phyloP scores from a whole-genome alignment of 2,329 filamentous ascomycete species.

The Fusarium nanum region DNA sequence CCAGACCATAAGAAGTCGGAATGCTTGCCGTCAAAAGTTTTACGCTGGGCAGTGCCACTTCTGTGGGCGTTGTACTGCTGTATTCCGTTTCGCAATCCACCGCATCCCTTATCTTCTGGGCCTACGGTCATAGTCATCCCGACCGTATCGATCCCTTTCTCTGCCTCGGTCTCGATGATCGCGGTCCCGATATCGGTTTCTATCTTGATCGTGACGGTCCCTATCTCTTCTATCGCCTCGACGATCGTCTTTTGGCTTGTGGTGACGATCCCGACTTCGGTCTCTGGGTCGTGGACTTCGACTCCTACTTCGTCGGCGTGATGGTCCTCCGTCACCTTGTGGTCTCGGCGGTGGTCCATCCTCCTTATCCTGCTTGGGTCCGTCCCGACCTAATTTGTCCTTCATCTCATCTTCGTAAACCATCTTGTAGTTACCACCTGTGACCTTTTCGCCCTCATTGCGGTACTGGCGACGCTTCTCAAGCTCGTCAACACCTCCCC shows the following conservation, averaged over 20 bases:
- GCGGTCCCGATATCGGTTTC: conserved; percentile 49
- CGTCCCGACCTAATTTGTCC: conserved; percentile 59
- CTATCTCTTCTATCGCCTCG: conserved; percentile 46
- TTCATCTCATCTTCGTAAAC: conserved; percentile 81
- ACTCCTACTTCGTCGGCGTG: conserved; percentile 35
- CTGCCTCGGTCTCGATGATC: conserved; percentile 43
- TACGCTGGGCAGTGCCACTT: conserved; percentile 19
- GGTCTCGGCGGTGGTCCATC: conserved; percentile 22
- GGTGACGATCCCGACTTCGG: conserved; percentile 45
- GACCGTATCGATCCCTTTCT: conserved; percentile 38
- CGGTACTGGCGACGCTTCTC: conserved; percentile 94
- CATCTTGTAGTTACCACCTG: conserved; percentile 74
- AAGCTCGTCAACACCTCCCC: conserved; percentile 87
- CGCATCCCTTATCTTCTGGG: conserved; percentile 39
- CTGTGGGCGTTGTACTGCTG: conserved; percentile 26
- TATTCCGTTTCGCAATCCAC: conserved; percentile 28
- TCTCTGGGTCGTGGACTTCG: conserved; percentile 34
- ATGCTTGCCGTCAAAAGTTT: conserved; percentile 29
- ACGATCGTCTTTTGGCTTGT: conserved; percentile 42
- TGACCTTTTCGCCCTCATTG: conserved; percentile 65
- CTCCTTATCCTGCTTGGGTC: conserved; percentile 44
- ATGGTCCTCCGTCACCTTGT: conserved; percentile 15
- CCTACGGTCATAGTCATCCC: conserved; percentile 38
- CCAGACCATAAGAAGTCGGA: conserved; percentile 20
- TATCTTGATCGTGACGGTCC: conserved; percentile 43